phyloP scores from a whole-genome alignment of 805 yeast species.

The Ogataea zsoltii region DNA sequence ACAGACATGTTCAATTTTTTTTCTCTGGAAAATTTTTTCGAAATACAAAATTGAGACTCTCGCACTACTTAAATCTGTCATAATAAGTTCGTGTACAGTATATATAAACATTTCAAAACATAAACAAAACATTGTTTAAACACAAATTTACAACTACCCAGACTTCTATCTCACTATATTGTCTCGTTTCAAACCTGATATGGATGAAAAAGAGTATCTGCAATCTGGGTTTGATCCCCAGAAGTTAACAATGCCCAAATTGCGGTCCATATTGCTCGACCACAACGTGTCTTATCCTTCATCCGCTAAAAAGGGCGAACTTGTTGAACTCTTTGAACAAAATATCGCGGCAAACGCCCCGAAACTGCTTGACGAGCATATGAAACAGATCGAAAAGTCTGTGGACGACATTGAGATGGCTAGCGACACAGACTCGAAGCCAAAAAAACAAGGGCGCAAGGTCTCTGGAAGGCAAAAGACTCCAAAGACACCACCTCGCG shows the following conservation, averaged over 20 bases:
- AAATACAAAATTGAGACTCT: not conserved
- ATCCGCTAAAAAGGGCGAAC: conserved; percentile 65
- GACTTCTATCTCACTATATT: too few species aligned
- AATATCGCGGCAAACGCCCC: conserved; percentile 52
- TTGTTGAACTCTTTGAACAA: conserved; percentile 60
- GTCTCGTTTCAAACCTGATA: conserved; percentile 9
- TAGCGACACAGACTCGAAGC: not conserved
- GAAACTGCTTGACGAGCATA: conserved; percentile 37
- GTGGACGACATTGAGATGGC: conserved; percentile 11
- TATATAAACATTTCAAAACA: conserved; percentile 6
- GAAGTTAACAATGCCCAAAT: conserved; percentile 63
- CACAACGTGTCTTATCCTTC: conserved; percentile 63
- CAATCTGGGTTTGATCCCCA: conserved; percentile 62
- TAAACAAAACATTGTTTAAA: conserved; percentile 8
- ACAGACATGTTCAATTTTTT: too few species aligned
- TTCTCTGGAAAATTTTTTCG: conserved; percentile 5
- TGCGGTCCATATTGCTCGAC: conserved; percentile 64
- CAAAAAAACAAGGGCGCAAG: not conserved
- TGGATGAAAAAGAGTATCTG: conserved; percentile 40
- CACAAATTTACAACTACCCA: too few species aligned
- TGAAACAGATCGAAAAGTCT: conserved; percentile 5
- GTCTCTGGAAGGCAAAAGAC: not conserved
- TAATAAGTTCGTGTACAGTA: conserved; percentile 3
- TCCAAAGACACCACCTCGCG: conserved; percentile 2
- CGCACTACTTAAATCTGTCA: conserved; percentile 7